phyloP scores from a whole-genome alignment of 805 yeast genomes.

The Teunomyces atbi region DNA sequence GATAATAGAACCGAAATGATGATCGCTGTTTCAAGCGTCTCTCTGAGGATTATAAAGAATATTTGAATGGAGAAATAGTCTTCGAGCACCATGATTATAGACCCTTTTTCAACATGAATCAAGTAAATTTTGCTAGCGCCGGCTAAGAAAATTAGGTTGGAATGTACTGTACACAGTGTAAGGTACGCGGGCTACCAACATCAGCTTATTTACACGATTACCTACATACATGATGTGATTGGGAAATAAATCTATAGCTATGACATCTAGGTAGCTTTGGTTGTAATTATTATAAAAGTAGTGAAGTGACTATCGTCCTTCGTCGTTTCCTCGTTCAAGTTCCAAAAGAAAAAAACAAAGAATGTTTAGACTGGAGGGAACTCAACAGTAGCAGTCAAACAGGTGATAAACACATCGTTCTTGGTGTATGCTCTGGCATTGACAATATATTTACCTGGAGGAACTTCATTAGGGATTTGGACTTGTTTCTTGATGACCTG shows the following conservation, averaged over 20 bases:
- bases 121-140: not conserved
- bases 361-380: slow-evolving; percentile 38
- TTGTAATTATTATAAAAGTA: not conserved
- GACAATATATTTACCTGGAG: slow-evolving; percentile 90
- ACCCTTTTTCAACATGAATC: not conserved
- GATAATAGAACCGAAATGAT: slow-evolving; percentile 28
- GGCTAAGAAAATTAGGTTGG: not conserved
- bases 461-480: slow-evolving; percentile 86
- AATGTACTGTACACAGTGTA: not conserved
- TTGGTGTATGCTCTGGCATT: slow-evolving; percentile 86
- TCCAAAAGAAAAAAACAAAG: not conserved
- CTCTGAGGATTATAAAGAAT: slow-evolving; percentile 28
- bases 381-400: slow-evolving; percentile 72
- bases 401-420: slow-evolving; percentile 78
- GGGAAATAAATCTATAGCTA: not conserved
- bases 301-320: not conserved
- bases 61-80: slow-evolving; percentile 29
- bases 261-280: not conserved
- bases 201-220: not conserved
- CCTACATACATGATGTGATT: not conserved
- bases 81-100: slow-evolving; percentile 2
- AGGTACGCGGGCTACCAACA: not conserved
- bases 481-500: slow-evolving; percentile 68
- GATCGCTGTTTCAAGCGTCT: slow-evolving; percentile 30
- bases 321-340: too few relatives aligned